Evolutionary conservation across 768 basidiomycete species (phyloP), one percentile per base, ranked within the genome.

Genomic region (Podaxis carcinomalis): DNA sequence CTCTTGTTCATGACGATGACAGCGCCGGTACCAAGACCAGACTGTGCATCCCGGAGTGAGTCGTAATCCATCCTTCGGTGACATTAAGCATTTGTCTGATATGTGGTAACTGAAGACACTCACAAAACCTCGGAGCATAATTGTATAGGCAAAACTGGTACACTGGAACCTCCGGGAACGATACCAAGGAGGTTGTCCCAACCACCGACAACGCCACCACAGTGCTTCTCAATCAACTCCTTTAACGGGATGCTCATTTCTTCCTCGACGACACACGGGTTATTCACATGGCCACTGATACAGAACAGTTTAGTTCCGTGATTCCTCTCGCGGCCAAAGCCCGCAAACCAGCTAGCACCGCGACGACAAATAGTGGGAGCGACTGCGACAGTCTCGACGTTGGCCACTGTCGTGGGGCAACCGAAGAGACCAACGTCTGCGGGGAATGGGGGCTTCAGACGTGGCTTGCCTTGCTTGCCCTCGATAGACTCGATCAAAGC

Each of bases 1-100:
- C 88, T 88, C 80, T 98, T 94, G 80, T 99, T 88, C 95, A 98
- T 97, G 67, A 99, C 96, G 64, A 99, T 98, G 62, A 99, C 95
- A 14, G 96, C 96, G 60, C 96, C 96, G 0, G 96, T 99, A 19
- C 96, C 96, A 62, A 99, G 86, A 74, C 95, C 95, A n/a, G 93
- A 90, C 68, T 93, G 92, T 1, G 91, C 89, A 70, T 98, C 96
- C 74, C 95, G 96, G 63, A 98, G 82, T 5, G 96, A 98, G 75
- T 99, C 96, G 69, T 88, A 99, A 77, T 98, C 96, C 96, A 99
- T 98, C 62, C 92, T 93, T 60, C 7, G 46, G 55, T 11, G 25
- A 5, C 5, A 14, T 1, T 59, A 39, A 35, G 37, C 56, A 52
- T 0, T 23, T 67, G 56, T 62, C 52, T 53, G 42, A n/a, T 44